phyloP scores from a whole-genome alignment of 2,329 filamentous ascomycete genomes.

The Ceratocystis diversiconidia region DNA sequence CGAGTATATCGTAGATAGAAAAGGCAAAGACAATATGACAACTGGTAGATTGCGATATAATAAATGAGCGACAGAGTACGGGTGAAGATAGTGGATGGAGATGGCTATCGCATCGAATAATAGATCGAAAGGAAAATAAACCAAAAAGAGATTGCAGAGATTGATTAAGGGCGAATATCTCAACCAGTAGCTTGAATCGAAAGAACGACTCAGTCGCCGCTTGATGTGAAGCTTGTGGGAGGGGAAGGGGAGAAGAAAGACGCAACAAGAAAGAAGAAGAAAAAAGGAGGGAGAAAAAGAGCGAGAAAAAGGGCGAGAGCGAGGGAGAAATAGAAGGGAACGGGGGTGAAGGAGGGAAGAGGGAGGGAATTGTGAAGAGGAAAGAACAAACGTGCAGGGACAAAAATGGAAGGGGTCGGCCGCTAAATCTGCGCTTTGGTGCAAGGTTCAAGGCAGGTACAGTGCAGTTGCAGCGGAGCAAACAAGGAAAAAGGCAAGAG shows the following conservation, averaged over 20 bases:
- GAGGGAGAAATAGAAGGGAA: neutral
- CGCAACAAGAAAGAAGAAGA: neutral
- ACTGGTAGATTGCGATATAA: neutral
- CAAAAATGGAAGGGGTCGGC: constrained; percentile 12
- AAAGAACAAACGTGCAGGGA: constrained; percentile 4
- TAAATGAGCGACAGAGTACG: neutral
- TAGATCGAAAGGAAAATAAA: neutral
- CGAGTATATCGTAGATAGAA: neutral
- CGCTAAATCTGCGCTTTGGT: neutral
- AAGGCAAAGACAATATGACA: neutral
- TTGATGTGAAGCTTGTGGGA: constrained; percentile 15
- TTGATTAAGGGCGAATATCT: constrained; percentile 10
- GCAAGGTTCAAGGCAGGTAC: constrained; percentile 9
- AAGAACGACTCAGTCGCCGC: constrained; percentile 15
- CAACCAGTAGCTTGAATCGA: constrained; percentile 13
- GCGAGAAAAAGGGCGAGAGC: constrained; percentile 6
- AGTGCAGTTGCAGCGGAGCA: constrained; percentile 3
- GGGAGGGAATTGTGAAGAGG: constrained; percentile 2
- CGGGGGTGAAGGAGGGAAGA: neutral
- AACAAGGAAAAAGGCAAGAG: neutral
- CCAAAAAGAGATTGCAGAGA: neutral
- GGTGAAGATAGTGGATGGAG: neutral
- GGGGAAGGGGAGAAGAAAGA: constrained; percentile 1
- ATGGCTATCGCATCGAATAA: neutral
- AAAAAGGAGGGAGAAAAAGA: neutral